Evolutionary conservation across 2,329 filamentous ascomycete species (phyloP), one percentile per base, ranked within the genome.

Genomic region (Talaromyces pinophilus): DNA sequence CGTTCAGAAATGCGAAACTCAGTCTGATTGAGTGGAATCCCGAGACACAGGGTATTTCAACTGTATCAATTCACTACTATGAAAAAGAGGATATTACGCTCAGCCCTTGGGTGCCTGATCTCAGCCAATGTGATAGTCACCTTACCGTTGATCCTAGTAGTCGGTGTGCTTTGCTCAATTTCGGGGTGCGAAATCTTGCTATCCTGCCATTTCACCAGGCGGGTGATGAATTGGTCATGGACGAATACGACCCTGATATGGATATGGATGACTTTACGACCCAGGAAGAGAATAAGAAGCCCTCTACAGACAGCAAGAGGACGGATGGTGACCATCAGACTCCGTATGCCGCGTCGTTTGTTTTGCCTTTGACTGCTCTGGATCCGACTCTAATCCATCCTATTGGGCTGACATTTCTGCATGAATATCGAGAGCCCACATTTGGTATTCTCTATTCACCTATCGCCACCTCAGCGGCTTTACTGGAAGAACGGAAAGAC

Each of bases 381-480:
- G 94, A 98, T 78, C 91, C 93, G 69, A 88, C 87, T 69, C 85
- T 99, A 71, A 88, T 94, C 67, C 91, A 97, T 79, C 93, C 94
- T 59, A 88, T 97, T 74, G 92, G 97, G 76, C 87, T 99, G 74
- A 90, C 92, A 64, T 99, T 99, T 78, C 83, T 99, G 70, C 88
- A 98, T 84, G 94, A 98, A 81, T 99, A 99, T 79, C 90, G 95
- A 77, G 95, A 98, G 79, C 94, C 95, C 13, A 99, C 95, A 0
- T 97, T 99, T 81, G 95, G 94, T 65, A 93, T 99, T 68, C 84
- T 99, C 50, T 95, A 92, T 57, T 92, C 93, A 1, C 89, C 88
- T 62, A 82, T 87, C 69, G 84, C 89, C 42, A 87, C 90, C 15
- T 93, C 93, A n/a, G 84, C 85, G 64, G 89, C 92, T 2, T 82